A percentile compares a stretch with the other conserved stretches of the same genome.
These are phyloP conservation scores for Xylariaceae sp. DNA, from an alignment of 2,329 filamentous ascomycete species.

Conservation along the genomic window DNA sequence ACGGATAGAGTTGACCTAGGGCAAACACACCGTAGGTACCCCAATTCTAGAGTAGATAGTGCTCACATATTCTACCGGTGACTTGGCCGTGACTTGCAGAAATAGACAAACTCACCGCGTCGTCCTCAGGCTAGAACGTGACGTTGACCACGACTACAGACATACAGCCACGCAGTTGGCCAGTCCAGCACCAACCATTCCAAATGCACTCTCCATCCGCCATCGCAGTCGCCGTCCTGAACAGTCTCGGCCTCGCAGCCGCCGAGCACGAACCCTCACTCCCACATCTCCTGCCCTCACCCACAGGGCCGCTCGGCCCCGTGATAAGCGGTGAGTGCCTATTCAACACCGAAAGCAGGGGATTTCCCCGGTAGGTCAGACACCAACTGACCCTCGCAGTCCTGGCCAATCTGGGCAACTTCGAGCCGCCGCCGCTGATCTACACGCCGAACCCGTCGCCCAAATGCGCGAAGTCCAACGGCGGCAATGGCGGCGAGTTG, in stretches of 20 bases:
- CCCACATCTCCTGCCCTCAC: neutral
- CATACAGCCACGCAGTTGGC: neutral
- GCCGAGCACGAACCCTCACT: slow-evolving; percentile 2
- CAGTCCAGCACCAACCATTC: neutral
- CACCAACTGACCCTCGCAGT: slow-evolving; percentile 1
- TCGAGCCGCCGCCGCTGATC: slow-evolving; percentile 26
- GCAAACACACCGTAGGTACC: too few species aligned
- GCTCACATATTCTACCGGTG: too few species aligned
- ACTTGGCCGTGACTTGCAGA: too few species aligned
- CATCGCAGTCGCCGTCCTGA: slow-evolving; percentile 1
- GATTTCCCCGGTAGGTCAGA: neutral
- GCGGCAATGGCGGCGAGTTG: slow-evolving; percentile 31
- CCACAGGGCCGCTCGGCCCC: slow-evolving; percentile 13
- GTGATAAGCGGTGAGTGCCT: slow-evolving; percentile 16
- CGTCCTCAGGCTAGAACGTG: too few species aligned
- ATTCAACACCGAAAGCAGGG: neutral
- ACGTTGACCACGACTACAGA: neutral
- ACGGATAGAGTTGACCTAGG: too few species aligned
- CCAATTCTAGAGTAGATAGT: too few species aligned
- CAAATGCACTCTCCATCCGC: slow-evolving; percentile 9
- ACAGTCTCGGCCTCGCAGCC: neutral
- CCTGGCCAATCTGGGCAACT: slow-evolving; percentile 25
- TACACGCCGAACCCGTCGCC: slow-evolving; percentile 28
- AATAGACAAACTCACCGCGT: too few species aligned
- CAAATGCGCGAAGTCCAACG: slow-evolving; percentile 28